Percentiles rank a stretch among this genome's conserved stretches.
Evolutionary conservation across 805 yeast genomes (phyloP).

Genomic region (Wickerhamiella occidentalis): DNA sequence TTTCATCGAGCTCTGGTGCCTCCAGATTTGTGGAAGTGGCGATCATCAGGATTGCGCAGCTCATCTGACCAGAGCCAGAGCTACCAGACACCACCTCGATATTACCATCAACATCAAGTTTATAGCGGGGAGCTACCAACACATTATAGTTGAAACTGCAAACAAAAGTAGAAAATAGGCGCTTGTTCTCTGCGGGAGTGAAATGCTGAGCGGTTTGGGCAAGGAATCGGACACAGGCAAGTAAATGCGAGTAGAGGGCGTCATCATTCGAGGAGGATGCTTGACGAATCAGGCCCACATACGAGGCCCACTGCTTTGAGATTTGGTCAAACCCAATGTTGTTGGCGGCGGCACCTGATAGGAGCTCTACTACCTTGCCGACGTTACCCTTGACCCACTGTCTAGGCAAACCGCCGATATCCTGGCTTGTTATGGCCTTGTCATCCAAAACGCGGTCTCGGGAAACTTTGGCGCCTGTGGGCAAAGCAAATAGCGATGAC

Average conservation of each 20-base stretch:
- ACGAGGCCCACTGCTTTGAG: constrained; percentile 2
- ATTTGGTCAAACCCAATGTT: constrained; percentile 1
- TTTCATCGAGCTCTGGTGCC: neutral
- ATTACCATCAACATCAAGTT: neutral
- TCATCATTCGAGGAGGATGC: neutral
- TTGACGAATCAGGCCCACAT: constrained; percentile 7
- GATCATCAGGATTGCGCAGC: constrained; percentile 8
- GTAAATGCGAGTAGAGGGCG: neutral
- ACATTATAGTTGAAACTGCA: constrained; percentile 9
- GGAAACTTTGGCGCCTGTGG: neutral
- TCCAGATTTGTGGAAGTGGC: neutral
- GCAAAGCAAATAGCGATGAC: neutral
- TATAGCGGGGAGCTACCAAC: neutral
- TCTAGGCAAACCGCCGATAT: constrained; percentile 5
- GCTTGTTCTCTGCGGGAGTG: neutral
- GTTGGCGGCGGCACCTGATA: neutral
- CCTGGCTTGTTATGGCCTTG: neutral
- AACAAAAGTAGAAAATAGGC: constrained; percentile 6
- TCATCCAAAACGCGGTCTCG: constrained; percentile 1
- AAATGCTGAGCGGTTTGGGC: neutral
- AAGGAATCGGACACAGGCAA: constrained; percentile 1
- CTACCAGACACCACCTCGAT: neutral
- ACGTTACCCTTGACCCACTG: constrained; percentile 1
- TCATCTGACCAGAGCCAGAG: neutral
- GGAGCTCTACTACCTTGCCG: neutral